Conservation (phyloP, 1,284 basidiomycete genomes). For the Phylloboletellus chloephorus region DNA sequence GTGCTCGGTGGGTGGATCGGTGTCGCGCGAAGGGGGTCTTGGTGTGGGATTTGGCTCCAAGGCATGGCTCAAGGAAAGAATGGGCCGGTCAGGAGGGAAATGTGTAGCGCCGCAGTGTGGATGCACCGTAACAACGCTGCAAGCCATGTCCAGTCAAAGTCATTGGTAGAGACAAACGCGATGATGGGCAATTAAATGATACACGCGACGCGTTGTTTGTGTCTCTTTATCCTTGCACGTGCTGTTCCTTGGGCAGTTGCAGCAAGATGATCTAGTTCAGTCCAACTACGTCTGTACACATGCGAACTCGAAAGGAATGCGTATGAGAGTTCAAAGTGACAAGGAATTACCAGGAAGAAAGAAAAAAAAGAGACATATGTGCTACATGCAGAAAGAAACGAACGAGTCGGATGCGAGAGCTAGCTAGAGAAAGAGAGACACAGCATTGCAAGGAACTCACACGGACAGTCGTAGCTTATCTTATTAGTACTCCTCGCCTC, state of each 20-base stretch:
- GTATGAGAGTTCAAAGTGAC: background rate
- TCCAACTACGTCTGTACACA: background rate
- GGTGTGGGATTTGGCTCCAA: background rate
- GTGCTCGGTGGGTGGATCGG: background rate
- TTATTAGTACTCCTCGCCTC: constrained; percentile 16
- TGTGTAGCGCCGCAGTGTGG: background rate
- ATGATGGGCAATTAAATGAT: background rate
- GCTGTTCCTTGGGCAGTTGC: too few relatives aligned
- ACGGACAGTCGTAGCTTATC: constrained; percentile 10
- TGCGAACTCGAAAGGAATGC: background rate
- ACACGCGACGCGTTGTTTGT: constrained; percentile 19
- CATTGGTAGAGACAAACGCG: too few relatives aligned
- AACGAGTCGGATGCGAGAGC: constrained; percentile 7
- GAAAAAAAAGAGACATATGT: constrained; percentile 5
- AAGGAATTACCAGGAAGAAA: background rate
- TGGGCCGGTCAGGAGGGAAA: background rate
- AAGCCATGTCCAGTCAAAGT: too few relatives aligned
- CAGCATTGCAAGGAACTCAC: constrained; percentile 5
- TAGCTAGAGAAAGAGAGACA: constrained; percentile 4
- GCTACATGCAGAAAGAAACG: constrained; percentile 6
- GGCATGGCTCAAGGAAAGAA: background rate
- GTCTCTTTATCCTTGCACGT: constrained; percentile 14
- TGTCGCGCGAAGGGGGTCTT: constrained; percentile 1
- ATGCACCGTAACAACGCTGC: constrained; percentile 6
- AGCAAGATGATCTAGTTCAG: too few relatives aligned